phyloP scores from a whole-genome alignment of 2,329 filamentous ascomycete genomes.

The Orbilia javanica region DNA sequence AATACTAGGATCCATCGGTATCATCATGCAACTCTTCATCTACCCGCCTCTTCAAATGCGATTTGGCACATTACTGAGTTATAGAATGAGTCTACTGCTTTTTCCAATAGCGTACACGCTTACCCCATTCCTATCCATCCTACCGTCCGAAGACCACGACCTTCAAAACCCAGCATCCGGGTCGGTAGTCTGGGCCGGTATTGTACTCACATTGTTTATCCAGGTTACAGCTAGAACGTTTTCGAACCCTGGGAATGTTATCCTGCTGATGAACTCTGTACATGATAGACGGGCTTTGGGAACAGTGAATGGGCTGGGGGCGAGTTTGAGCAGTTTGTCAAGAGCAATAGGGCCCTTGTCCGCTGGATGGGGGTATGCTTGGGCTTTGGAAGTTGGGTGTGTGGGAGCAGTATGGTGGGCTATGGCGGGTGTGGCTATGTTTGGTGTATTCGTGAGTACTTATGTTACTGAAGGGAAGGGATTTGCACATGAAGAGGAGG shows the following conservation, averaged over 20 bases:
- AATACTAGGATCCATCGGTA: conserved; percentile 80
- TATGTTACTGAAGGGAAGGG: conserved; percentile 60
- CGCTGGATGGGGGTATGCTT: conserved; percentile 69
- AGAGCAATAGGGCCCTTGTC: conserved; percentile 70
- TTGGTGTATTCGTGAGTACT: conserved; percentile 60
- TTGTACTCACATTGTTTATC: conserved; percentile 74
- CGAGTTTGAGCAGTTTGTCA: conserved; percentile 68
- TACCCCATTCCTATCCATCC: conserved; percentile 77
- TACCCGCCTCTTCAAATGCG: conserved; percentile 77
- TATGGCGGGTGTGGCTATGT: conserved; percentile 62
- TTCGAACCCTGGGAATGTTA: conserved; percentile 72
- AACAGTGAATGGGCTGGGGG: conserved; percentile 71
- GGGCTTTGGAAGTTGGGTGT: conserved; percentile 67
- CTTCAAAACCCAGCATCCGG: conserved; percentile 70
- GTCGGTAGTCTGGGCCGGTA: conserved; percentile 74
- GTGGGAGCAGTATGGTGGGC: conserved; percentile 69
- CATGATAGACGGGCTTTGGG: conserved; percentile 73
- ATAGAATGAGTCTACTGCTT: conserved; percentile 76
- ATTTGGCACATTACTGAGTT: conserved; percentile 77
- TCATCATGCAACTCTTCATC: conserved; percentile 77
- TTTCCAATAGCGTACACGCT: conserved; percentile 79
- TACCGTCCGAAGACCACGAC: conserved; percentile 70
- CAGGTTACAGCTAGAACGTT: conserved; percentile 82
- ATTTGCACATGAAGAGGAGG: conserved; percentile 52
- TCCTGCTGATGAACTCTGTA: conserved; percentile 73